Conservation (phyloP, 805 yeast genomes). For the Saturnispora serradocipensis region DNA sequence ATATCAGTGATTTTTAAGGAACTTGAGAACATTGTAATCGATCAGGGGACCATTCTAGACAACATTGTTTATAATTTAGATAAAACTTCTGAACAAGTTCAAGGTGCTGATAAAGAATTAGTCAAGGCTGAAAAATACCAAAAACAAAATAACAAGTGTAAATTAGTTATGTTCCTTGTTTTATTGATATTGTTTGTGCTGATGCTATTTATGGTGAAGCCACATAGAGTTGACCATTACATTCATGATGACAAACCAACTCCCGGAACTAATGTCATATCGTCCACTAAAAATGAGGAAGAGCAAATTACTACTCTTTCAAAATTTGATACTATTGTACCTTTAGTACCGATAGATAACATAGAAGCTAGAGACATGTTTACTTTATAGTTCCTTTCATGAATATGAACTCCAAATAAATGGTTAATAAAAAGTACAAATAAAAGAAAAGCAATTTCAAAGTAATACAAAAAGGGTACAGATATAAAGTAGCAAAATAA, state of each 20-base stretch:
- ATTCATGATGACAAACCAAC: conserved; percentile 15
- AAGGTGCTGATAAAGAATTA: conserved; percentile 70
- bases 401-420: neutral
- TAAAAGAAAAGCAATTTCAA: neutral
- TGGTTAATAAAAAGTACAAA: neutral
- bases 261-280: neutral
- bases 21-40: conserved; percentile 83
- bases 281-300: neutral
- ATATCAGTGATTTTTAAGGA: conserved; percentile 90
- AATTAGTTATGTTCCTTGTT: conserved; percentile 64
- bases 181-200: conserved; percentile 65
- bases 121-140: conserved; percentile 73
- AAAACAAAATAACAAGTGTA: conserved; percentile 84
- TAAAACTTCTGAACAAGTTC: conserved; percentile 66
- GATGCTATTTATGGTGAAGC: conserved; percentile 62
- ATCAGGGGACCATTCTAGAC: conserved; percentile 91
- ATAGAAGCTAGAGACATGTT: neutral
- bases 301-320: neutral
- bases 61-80: conserved; percentile 88
- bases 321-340: conserved; percentile 3
- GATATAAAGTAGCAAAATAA: neutral
- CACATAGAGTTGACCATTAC: conserved; percentile 29
- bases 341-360: neutral
- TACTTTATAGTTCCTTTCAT: too few species aligned
- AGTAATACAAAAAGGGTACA: neutral